Base-by-base conservation (phyloP, 441 rosid genomes). In the Melianthus villosus region DNA sequence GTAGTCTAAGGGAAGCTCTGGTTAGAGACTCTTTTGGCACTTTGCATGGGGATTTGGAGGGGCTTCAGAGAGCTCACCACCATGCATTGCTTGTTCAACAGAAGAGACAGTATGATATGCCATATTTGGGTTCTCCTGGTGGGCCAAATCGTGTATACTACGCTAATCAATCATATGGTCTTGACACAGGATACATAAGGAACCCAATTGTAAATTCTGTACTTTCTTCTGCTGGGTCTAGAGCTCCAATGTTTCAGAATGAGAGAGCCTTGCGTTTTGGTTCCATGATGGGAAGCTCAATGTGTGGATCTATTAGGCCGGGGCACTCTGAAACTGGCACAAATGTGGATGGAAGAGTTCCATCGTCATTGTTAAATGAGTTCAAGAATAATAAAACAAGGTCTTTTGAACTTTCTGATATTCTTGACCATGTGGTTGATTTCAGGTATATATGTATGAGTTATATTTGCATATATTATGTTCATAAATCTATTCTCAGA, bases 351-450 rank as follows among this genome's bases (percentile, higher is more conserved):
- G 79, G 60, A 34, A 65, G 72, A 48, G 72, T 68, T 61, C 66
- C 69, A 4, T 82, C 94, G 12, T 82, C 94, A 9, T 59, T 79
- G 54, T 68, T 82, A 16, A 91, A 82, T 68, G 86, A 79, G 63
- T 82, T 82, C 42, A 82, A 82, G 58, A 70, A 78, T 59, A 79
- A 79, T 35, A 79, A 82, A 56, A 59, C 86, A 29, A 73, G 69
- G 54, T 71, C 75, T 31, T 68, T 76, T 22, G 91, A 82, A 49
- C 86, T 82, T 33, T 63, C 78, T 3, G 94, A 79, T 51, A 79
- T 83, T 38, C 64, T 63, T 32, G 65, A 79, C 34, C 92, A 83
- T 53, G 87, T 83, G 9, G 87, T 79, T 18, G 94, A 79, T 47
- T 83, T 83, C 73, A 83, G 92, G 94, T 79, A 65, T 30, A n/a